Evolutionary conservation across 257 asterid genomes (phyloP).

Genomic region (Marsdenia floribunda): DNA sequence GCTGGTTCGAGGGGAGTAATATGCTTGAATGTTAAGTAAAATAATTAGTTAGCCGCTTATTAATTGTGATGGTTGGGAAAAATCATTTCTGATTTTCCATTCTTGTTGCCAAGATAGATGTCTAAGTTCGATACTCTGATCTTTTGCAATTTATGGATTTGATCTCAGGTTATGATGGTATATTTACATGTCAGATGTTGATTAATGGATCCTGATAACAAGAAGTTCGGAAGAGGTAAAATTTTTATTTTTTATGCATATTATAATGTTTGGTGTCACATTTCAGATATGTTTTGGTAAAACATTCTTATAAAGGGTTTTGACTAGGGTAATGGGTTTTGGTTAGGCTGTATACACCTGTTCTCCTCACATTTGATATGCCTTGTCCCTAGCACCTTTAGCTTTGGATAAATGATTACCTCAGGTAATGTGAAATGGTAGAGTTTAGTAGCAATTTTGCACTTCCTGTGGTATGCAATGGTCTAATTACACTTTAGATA

Average conservation of each 20-base stretch:
- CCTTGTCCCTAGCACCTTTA: background rate
- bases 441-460: background rate
- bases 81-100: background rate
- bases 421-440: background rate
- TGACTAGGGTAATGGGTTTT: background rate
- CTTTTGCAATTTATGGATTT: background rate
- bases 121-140: background rate
- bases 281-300: background rate
- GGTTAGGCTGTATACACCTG: background rate
- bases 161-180: conserved; percentile 45
- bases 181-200: conserved; percentile 38
- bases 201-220: conserved; percentile 84
- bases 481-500: background rate
- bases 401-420: background rate
- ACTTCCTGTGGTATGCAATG: background rate
- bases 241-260: background rate
- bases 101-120: background rate
- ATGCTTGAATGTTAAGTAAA: background rate
- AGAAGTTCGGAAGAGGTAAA: conserved; percentile 93
- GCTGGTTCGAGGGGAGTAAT: background rate
- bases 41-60: background rate
- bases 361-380: background rate
- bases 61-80: background rate
- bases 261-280: background rate
- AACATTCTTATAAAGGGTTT: background rate